Base-by-base conservation (phyloP, 176 grass and related monocot genomes). In the Juncus effusus region DNA sequence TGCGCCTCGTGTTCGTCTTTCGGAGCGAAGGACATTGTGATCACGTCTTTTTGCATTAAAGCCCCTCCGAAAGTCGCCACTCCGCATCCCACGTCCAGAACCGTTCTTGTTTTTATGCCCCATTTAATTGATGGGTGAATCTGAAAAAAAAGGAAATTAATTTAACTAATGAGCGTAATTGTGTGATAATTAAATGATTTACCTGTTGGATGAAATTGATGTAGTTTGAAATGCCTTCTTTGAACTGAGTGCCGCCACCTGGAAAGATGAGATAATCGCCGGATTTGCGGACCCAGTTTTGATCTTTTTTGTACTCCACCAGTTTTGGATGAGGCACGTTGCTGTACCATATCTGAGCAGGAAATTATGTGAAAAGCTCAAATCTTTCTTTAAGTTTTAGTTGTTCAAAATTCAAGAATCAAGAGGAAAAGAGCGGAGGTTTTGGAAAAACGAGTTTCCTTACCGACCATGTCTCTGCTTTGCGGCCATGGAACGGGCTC, bases 1-100 rank as follows among this genome's bases (percentile, higher is more conserved):
- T 97, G 88, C 64, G 93, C 88, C 66, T 92, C 93, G 59, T 97
- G 93, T 70, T 97, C 88, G 68, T 97, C 93, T 77, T 97, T 96
- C 19, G 93, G 93, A 13, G 93, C 93, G 50, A 97, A 59, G 5
- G 93, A 97, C 82, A 97, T 92, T 11, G 93, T 92, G 64, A 97
- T 88, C 42, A 97, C 93, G 84, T 97, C 73, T 63, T 84, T 86
- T 19, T 92, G 85, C 38, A 97, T 69, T 74, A 97, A 86, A 78
- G 81, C 84, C 78, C 88, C 88, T 77, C 93, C 85, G 75, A 97
- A 92, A 72, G 85, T 97, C 2, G 93, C 93, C 63, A 97, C 93
- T 52, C 93, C 88, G 47, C 88, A 97, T 62, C 93, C 93, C 49
- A 97, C 88, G 83, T 92, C 93, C 42, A 97, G 64, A 61, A 97